Percentiles rank a stretch among this genome's conserved stretches.
These are phyloP conservation scores for Diplotaxis tenuifolia DNA, from an alignment of 345 rosid species.

Conservation along the genomic window DNA sequence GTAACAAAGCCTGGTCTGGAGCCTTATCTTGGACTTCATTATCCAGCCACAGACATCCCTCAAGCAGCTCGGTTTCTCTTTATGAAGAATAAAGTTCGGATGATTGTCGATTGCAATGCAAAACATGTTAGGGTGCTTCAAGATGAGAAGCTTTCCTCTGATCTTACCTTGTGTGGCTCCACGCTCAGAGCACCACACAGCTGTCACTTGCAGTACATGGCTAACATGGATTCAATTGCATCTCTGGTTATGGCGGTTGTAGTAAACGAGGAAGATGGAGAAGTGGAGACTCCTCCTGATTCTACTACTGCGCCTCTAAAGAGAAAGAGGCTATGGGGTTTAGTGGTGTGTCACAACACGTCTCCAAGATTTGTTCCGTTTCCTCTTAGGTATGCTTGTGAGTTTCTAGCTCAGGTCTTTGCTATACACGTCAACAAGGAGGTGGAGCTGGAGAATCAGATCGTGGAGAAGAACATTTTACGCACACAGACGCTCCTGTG, in stretches of 20 bases:
- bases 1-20: constrained; percentile 80
- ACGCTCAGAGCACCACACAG: constrained; percentile 90
- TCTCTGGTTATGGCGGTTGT: constrained; percentile 97
- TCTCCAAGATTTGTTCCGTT: constrained; percentile 90
- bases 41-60: constrained; percentile 97
- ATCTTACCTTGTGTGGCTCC: constrained; percentile 88
- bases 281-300: constrained; percentile 43
- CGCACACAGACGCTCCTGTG: constrained; percentile 92
- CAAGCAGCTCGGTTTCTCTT: constrained; percentile 92
- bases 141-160: constrained; percentile 78
- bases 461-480: constrained; percentile 79
- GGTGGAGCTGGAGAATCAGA: constrained; percentile 78
- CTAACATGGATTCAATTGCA: constrained; percentile 88
- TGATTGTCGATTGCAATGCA: constrained; percentile 92
- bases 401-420: constrained; percentile 90
- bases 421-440: constrained; percentile 93
- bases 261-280: constrained; percentile 77
- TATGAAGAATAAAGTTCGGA: constrained; percentile 93
- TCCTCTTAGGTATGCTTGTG: constrained; percentile 96
- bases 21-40: constrained; percentile 95
- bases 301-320: constrained; percentile 52
- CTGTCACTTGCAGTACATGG: constrained; percentile 95
- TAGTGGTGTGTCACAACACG: constrained; percentile 90
- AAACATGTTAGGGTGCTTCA: constrained; percentile 86
- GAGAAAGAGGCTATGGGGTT: constrained; percentile 91